These are phyloP conservation scores for Truncatella angustata DNA, from an alignment of 2,329 filamentous ascomycete species.

Conservation along the genomic window DNA sequence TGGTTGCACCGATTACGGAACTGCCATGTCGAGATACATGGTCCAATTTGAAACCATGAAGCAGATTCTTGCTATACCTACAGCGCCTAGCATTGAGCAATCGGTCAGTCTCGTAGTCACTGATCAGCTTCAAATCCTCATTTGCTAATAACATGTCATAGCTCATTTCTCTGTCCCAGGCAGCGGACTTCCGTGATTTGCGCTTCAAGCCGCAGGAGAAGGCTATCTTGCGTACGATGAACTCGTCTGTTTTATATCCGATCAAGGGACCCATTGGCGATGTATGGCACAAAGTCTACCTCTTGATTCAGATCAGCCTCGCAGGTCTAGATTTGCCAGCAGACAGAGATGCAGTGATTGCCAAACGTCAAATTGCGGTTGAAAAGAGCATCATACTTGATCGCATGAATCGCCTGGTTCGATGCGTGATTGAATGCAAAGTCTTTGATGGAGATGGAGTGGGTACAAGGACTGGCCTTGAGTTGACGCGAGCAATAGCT, in stretches of 20 bases:
- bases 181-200: slow-evolving; percentile 70
- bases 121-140: background rate
- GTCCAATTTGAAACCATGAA: slow-evolving; percentile 80
- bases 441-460: slow-evolving; percentile 59
- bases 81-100: slow-evolving; percentile 59
- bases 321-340: slow-evolving; percentile 62
- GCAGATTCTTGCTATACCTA: slow-evolving; percentile 60
- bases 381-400: slow-evolving; percentile 67
- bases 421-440: slow-evolving; percentile 76
- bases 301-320: slow-evolving; percentile 75
- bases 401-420: slow-evolving; percentile 65
- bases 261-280: slow-evolving; percentile 66
- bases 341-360: slow-evolving; percentile 55
- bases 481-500: slow-evolving; percentile 73
- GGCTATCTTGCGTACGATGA: slow-evolving; percentile 67
- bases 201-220: slow-evolving; percentile 71
- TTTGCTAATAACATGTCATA: slow-evolving; percentile 8
- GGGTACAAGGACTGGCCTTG: slow-evolving; percentile 66
- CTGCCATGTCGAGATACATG: slow-evolving; percentile 82
- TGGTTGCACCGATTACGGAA: slow-evolving; percentile 67
- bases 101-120: slow-evolving; percentile 54
- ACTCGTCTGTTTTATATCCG: slow-evolving; percentile 69
- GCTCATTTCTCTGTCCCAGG: slow-evolving; percentile 53
- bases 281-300: slow-evolving; percentile 70
- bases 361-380: slow-evolving; percentile 54